Evolutionary conservation across 768 basidiomycete species (phyloP), one percentile per base, ranked within the genome.

Genomic region (Lepiota brunneoincarnata): DNA sequence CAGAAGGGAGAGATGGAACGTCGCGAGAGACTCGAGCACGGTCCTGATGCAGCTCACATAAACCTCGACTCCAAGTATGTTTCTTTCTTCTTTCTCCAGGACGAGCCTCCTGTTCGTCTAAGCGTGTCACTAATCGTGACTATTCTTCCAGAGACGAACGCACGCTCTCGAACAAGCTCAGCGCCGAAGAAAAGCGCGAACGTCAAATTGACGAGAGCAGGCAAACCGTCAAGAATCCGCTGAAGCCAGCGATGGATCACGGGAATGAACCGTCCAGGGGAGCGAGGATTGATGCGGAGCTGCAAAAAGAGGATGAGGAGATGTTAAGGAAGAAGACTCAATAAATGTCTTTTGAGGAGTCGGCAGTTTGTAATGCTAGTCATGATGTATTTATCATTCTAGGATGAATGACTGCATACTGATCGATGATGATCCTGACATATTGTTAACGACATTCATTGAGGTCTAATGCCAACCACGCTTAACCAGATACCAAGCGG

Each of bases 191-290:
- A 21, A 62, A 64, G 38, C 55, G 52, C 4, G 64, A 67, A 9
- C 57, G 56, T 12, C 65, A 72, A 41, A 48, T 71, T n/a, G 68
- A 70, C 23, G 70, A 72, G 40, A 67, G 72, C 37, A 53, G 60
- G 4, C 62, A 71, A 38, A 72, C 72, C 0, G 63, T 70, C 26
- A 64, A 66, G 0, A 74, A 83, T 51, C 82, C 83, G 11, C 62
- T 78, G 23, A 72, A 72, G 41, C 79, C 78, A 9, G 82, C 81
- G 1, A 65, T 63, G n/a, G 63, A 70, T 14, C 83, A 84, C 49
- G 80, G 82, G 0, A 75, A 85, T 58, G 68, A 83, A 56, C 83
- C 84, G 0, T 82, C 81, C 0, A 67, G 74, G 36, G 82, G 83
- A 0, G 84, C 82, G 1, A 65, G 77, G 61, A 73, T 82, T n/a